Base-by-base conservation (phyloP, 371 early-diverging fungal species). In the Rhizopus sp. region DNA sequence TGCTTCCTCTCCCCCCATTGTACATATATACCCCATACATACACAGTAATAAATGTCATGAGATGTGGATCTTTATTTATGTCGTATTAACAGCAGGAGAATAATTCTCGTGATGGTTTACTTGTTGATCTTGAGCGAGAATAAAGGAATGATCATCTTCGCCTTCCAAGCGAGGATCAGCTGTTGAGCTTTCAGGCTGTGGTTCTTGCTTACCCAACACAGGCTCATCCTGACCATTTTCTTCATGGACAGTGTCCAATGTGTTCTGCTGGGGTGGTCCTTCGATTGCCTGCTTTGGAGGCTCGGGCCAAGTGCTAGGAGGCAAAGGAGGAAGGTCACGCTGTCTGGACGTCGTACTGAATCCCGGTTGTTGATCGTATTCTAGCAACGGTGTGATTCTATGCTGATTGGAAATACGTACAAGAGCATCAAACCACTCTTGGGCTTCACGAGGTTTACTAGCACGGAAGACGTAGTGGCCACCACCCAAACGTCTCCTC, bases 301-400 rank as follows among this genome's bases (percentile, higher is more conserved):
- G 38, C 10, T 50, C 6, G 9, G 65, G 65, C 15, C 60, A 45
- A 2, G 41, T 56, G 31, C 57, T 65, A 29, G 48, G 48, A 23
- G 65, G 65, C 17, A 65, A 55, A 15, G 65, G 56, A 34, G 65
- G 65, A 9, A 60, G 39, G 23, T 65, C 60, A n/a, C 65, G 32
- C 9, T 60, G 44, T 12, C 31, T 32, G 0, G 57, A 53, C 15
- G 41, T 52, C n/a, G 57, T n/a, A 13, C 48, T 39, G n/a, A 29
- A 46, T 15, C 46, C 51, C n/a, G 38, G 40, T 1, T 16, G 7
- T 35, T 52, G 47, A 15, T 50, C 51, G 3, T 33, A 40, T n/a
- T 52, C 57, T n/a, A 63, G 39, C 12, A 63, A 42, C 0, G 63
- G 63, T 8, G 53, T 35, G 5, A 37, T 7, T 29, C 34, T 41